Evolutionary conservation across 768 basidiomycete genomes (phyloP), one percentile per base, ranked within the genome.

Genomic region (Kwoniella pini): DNA sequence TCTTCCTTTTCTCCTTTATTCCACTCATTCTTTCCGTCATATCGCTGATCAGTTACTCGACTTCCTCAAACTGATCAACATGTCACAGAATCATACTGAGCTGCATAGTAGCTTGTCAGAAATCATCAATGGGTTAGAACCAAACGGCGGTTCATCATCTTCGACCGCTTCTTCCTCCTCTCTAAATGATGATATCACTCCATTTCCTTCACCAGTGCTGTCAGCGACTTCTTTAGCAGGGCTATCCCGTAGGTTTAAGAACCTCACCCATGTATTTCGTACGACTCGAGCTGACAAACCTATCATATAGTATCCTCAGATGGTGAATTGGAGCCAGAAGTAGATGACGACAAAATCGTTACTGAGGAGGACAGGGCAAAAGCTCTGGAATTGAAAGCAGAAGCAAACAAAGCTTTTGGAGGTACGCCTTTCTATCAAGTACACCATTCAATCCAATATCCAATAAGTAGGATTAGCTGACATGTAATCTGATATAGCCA

Each of bases 381-480:
- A 69, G 90, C 93, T 1, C 79, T 83, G 5, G 82, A 82, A 68
- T 76, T 96, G 59, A 99, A 98, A 79, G 84, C 82, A 6, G 83
- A 88, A 62, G 96, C 94, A 10, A 98, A 98, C 81, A 86, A 87
- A 70, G 88, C 91, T 3, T 99, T 97, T 60, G 67, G 69, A 24
- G 69, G 77, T 75, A 36, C 52, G 70, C 24, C n/a, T n/a, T n/a
- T n/a, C n/a, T n/a, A n/a, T n/a, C n/a, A n/a, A n/a, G n/a, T n/a
- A n/a, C n/a, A n/a, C n/a, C n/a, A n/a, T n/a, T n/a, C n/a, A n/a
- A n/a, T n/a, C n/a, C n/a, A n/a, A n/a, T n/a, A n/a, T n/a, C n/a
- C n/a, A 15, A 15, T 36, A 36, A 15, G 15, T 36, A 15, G 33
- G 33, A 36, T 7, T 15, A 7, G 33, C 7, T 15, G 49, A 51